Evolutionary conservation across 1,284 basidiomycete genomes (phyloP), one percentile per base, ranked within the genome.

Genomic region (Leccinum fallax): DNA sequence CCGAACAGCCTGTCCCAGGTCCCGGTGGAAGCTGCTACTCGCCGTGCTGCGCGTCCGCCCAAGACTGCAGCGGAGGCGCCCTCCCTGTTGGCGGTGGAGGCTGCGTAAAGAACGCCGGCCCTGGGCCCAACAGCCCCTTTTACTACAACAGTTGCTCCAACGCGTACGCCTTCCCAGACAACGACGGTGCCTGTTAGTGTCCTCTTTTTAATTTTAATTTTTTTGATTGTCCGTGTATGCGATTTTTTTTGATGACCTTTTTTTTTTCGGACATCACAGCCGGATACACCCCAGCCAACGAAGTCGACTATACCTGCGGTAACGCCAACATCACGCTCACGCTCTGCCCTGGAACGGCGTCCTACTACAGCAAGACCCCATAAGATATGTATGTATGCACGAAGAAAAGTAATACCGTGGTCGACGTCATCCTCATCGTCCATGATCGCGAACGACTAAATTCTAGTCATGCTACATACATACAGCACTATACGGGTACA

Each of bases 31-130:
- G 68, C 11, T 70, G 69, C 63, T 70, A 62, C 51, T 72, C 69
- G 19, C 63, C 63, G 1, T 70, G 70, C 56, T 70, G 68, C n/a
- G 64, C 69, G 10, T 32, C 52, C 15, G 65, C 53, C 6, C 24
- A 40, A 6, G 67, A 62, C 6, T 69, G 71, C 65, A 46, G 54
- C 49, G 62, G 55, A 9, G 66, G 70, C 21, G 70, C 66, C 16
- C 64, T 70, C 21, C 68, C 68, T 5, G 48, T 62, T 36, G 46
- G 65, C 19, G 67, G 70, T 21, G 70, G 69, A 46, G 71, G 71
- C 21, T 69, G 68, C 40, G 46, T 58, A 8, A 30, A 65, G 59
- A 71, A 71, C 16, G 66, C 56, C 5, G 65, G 62, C n/a, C 68
- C 67, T 49, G 69, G 69, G 16, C 66, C 71, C 10, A 58, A 66